Conservation (phyloP, 2,329 filamentous ascomycete species). For the Fusarium sp. region DNA sequence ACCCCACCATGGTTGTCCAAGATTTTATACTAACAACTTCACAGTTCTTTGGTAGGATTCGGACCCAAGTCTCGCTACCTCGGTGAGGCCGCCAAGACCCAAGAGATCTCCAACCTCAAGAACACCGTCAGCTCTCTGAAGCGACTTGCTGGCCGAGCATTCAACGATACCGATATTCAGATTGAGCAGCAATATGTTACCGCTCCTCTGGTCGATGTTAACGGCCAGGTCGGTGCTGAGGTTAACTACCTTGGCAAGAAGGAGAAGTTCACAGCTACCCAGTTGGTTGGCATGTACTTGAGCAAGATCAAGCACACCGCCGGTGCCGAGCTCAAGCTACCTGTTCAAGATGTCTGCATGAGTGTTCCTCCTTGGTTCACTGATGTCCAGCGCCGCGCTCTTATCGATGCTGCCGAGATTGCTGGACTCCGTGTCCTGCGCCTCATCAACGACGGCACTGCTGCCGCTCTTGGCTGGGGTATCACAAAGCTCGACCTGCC, state of each 20-base stretch:
- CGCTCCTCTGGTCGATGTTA: slow-evolving; percentile 85
- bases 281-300: slow-evolving; percentile 94
- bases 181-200: slow-evolving; percentile 93
- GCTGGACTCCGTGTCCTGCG: slow-evolving; percentile 92
- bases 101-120: slow-evolving; percentile 99
- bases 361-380: slow-evolving; percentile 98
- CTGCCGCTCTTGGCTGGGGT: slow-evolving; percentile 93
- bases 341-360: slow-evolving; percentile 92
- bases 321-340: slow-evolving; percentile 85
- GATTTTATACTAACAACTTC: slow-evolving; percentile 41
- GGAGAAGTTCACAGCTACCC: slow-evolving; percentile 92
- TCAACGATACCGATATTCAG: slow-evolving; percentile 91
- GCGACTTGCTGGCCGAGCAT: slow-evolving; percentile 86
- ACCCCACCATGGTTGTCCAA: slow-evolving; percentile 32
- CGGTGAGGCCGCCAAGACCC: slow-evolving; percentile 95
- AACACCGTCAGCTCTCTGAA: slow-evolving; percentile 96
- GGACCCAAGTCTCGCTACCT: slow-evolving; percentile 93
- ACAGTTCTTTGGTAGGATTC: slow-evolving; percentile 92
- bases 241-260: slow-evolving; percentile 94
- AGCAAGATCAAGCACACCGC: slow-evolving; percentile 94
- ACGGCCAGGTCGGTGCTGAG: slow-evolving; percentile 95
- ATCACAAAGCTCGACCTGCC: slow-evolving; percentile 98
- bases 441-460: slow-evolving; percentile 97
- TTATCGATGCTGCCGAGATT: slow-evolving; percentile 93
- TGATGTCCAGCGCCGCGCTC: slow-evolving; percentile 87